phyloP scores from a whole-genome alignment of 1,284 basidiomycete genomes.

The Trametes hirsuta region DNA sequence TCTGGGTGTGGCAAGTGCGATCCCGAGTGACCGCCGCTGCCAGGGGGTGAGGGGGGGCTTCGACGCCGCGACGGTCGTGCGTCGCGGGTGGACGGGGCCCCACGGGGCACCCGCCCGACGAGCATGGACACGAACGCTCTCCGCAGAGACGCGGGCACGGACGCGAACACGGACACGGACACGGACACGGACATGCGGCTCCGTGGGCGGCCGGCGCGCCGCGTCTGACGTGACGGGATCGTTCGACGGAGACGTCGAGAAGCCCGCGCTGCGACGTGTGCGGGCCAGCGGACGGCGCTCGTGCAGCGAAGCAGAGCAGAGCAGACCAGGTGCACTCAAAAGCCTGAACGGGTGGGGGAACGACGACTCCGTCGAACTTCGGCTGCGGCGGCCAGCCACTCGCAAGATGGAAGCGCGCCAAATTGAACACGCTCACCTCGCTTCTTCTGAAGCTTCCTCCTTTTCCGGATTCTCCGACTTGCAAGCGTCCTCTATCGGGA shows the following conservation, averaged over 20 bases:
- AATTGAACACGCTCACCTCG: too few species aligned
- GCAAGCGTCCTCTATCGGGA: too few species aligned
- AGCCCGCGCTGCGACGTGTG: background rate
- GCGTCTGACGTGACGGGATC: slow-evolving; percentile 18
- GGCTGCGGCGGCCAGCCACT: background rate
- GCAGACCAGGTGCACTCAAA: background rate
- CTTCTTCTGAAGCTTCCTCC: too few species aligned
- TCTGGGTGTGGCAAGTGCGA: too few species aligned
- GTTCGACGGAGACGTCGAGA: slow-evolving; percentile 21
- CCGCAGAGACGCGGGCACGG: too few species aligned
- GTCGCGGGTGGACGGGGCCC: too few species aligned
- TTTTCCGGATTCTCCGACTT: too few species aligned
- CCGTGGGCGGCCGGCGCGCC: background rate
- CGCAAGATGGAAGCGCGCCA: too few species aligned
- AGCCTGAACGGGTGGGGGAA: background rate
- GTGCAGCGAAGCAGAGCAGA: slow-evolving; percentile 2
- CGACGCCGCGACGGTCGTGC: background rate
- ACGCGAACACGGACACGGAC: background rate
- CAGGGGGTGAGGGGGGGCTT: background rate
- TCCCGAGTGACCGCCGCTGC: too few species aligned
- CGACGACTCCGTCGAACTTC: background rate
- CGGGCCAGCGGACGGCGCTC: background rate
- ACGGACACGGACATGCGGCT: background rate
- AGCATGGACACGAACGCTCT: too few species aligned
- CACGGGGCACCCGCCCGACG: too few species aligned